Evolutionary conservation across 208 protist genomes (phyloP), one percentile per base, ranked within the genome.

Genomic region (Trypanosoma lewisi): DNA sequence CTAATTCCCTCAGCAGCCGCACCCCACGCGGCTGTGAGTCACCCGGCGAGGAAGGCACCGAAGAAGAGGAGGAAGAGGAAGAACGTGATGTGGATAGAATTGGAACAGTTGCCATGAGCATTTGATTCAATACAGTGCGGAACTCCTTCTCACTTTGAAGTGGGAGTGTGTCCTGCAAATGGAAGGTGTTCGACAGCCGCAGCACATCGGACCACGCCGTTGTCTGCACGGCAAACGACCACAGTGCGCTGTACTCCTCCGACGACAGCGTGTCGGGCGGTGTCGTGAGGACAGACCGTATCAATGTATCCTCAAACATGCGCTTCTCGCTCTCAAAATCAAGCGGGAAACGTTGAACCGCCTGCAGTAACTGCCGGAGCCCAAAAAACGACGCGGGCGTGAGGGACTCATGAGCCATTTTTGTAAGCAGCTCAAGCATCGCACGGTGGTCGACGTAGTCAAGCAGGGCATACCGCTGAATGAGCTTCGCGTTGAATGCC

Each of bases 381-480:
- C 52, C 63, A 5, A 36, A 9, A 58, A 61, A 60, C 17, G 31
- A 59, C 19, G 36, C 16, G 41, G 60, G 51, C 28, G 23, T 45
- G 12, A 45, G 45, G 11, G 45, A 37, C 34, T 34, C 45, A 1
- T 30, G 21, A 12, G 53, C 62, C 44, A 54, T 72, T 17, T 66
- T 30, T 39, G 34, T 63, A 27, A 85, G 63, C 0, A 63, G n/a
- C 28, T 31, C 23, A 11, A 89, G 75, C 59, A 88, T 51, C 21
- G 74, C 52, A 5, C 36, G 61, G 59, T 93, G 83, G n/a, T 61
- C 55, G 31, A 87, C 83, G 33, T 78, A 71, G 67, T 93, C 80
- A 37, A 76, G 59, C n/a, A 77, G 52, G 21, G 75, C 77, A 49
- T 79, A 78, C 11, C 68, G 63, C 27, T 67, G 56, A 51, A 87